Conservation (phyloP, 805 yeast genomes). For the Zygotorulaspora danielsina region DNA sequence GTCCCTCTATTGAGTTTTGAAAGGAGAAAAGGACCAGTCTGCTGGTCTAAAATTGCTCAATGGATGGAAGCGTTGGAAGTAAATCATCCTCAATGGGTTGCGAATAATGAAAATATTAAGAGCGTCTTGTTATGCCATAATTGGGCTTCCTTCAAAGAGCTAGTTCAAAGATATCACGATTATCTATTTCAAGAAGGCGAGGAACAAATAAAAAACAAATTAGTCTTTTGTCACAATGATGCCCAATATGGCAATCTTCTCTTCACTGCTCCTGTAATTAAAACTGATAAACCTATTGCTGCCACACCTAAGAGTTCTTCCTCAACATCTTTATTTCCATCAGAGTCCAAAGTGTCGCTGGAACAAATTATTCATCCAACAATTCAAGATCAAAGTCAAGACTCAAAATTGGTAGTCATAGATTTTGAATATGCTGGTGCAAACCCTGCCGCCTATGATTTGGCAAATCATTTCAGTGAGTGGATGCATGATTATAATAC, state of each 20-base stretch:
- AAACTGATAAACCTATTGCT: constrained; percentile 31
- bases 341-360: constrained; percentile 25
- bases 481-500: constrained; percentile 93
- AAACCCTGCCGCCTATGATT: constrained; percentile 82
- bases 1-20: constrained; percentile 61
- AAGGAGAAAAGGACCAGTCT: constrained; percentile 53
- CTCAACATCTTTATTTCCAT: constrained; percentile 31
- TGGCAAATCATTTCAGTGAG: constrained; percentile 90
- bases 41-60: constrained; percentile 64
- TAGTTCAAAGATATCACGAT: constrained; percentile 49
- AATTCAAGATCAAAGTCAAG: constrained; percentile 44
- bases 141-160: constrained; percentile 47
- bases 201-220: constrained; percentile 40
- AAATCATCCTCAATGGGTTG: constrained; percentile 34
- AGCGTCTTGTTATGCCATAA: constrained; percentile 38
- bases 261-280: constrained; percentile 52
- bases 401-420: constrained; percentile 79
- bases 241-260: constrained; percentile 93
- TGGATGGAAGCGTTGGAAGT: constrained; percentile 58
- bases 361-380: constrained; percentile 38
- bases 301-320: constrained; percentile 16
- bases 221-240: constrained; percentile 91
- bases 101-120: constrained; percentile 33
- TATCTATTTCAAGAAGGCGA: constrained; percentile 50
- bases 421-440: constrained; percentile 96